A percentile compares a stretch with the other conserved stretches of the same genome.
Conservation (phyloP, 2,329 filamentous ascomycete genomes). For the Daldinia sp. region DNA sequence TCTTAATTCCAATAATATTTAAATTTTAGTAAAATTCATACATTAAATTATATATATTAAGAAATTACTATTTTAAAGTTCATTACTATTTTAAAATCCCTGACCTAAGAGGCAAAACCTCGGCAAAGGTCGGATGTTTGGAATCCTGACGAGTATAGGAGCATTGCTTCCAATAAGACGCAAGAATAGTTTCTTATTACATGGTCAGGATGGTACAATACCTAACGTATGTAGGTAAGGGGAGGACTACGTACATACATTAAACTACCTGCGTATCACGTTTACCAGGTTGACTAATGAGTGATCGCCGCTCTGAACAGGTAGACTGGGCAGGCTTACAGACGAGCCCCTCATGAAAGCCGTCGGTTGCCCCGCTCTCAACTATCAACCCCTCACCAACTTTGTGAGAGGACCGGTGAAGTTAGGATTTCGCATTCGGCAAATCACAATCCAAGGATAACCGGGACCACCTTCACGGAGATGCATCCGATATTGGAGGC, state of each 20-base stretch:
- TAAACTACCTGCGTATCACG: background rate
- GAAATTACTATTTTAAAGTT: too few species aligned
- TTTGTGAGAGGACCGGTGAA: conserved; percentile 22
- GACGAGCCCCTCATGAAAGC: conserved; percentile 24
- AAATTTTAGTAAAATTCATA: too few species aligned
- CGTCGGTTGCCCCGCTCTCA: conserved; percentile 31
- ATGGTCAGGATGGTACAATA: too few species aligned
- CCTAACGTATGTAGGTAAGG: too few species aligned
- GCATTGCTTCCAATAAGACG: background rate
- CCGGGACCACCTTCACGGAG: conserved; percentile 10
- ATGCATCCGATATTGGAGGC: conserved; percentile 5
- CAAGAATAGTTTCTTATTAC: too few species aligned
- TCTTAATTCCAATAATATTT: too few species aligned
- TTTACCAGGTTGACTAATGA: background rate
- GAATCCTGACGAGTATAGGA: background rate
- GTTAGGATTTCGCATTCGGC: conserved; percentile 29
- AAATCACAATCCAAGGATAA: conserved; percentile 18
- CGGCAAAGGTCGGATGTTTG: too few species aligned
- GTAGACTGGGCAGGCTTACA: background rate
- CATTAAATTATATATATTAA: too few species aligned
- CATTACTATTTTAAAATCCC: too few species aligned
- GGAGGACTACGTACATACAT: too few species aligned
- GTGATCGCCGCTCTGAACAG: conserved; percentile 10
- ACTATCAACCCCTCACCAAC: conserved; percentile 32
- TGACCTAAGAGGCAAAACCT: too few species aligned